phyloP scores from a whole-genome alignment of 371 early-diverging fungal genomes.

The Rhizomucor miehei region DNA sequence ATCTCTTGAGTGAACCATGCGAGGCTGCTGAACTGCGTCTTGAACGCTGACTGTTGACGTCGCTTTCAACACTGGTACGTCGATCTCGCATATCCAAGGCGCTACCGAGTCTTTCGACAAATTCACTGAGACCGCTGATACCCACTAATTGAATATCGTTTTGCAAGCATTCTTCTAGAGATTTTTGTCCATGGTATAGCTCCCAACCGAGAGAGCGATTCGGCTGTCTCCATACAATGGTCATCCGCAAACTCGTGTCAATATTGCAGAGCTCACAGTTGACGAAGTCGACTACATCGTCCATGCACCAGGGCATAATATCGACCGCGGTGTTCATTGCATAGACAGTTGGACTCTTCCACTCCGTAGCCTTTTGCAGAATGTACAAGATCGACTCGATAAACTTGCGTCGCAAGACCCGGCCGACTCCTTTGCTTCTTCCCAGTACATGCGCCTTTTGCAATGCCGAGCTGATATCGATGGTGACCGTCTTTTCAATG shows the following conservation, averaged over 20 bases:
- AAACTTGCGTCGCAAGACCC: slow-evolving; percentile 46
- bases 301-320: slow-evolving; percentile 45
- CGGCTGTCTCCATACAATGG: slow-evolving; percentile 33
- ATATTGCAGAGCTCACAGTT: slow-evolving; percentile 34
- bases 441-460: slow-evolving; percentile 19
- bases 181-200: slow-evolving; percentile 23
- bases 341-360: slow-evolving; percentile 60
- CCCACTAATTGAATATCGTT: slow-evolving; percentile 49
- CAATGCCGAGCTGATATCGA: slow-evolving; percentile 29
- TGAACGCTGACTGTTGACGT: slow-evolving; percentile 26
- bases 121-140: slow-evolving; percentile 57
- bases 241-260: slow-evolving; percentile 29
- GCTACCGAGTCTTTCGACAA: slow-evolving; percentile 46
- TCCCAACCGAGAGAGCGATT: slow-evolving; percentile 21
- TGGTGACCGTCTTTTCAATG: slow-evolving; percentile 60
- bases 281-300: slow-evolving; percentile 35
- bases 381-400: slow-evolving; percentile 53
- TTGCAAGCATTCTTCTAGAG: slow-evolving; percentile 20
- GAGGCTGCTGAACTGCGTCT: slow-evolving; percentile 35
- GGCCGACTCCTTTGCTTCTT: not conserved
- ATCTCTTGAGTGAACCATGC: not conserved
- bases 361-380: slow-evolving; percentile 47
- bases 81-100: slow-evolving; percentile 17
- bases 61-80: slow-evolving; percentile 47
- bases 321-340: slow-evolving; percentile 34